Evolutionary conservation across 192 early-diverging fungal species (phyloP), one percentile per base, ranked within the genome.

Genomic region (Podila minutissima): DNA sequence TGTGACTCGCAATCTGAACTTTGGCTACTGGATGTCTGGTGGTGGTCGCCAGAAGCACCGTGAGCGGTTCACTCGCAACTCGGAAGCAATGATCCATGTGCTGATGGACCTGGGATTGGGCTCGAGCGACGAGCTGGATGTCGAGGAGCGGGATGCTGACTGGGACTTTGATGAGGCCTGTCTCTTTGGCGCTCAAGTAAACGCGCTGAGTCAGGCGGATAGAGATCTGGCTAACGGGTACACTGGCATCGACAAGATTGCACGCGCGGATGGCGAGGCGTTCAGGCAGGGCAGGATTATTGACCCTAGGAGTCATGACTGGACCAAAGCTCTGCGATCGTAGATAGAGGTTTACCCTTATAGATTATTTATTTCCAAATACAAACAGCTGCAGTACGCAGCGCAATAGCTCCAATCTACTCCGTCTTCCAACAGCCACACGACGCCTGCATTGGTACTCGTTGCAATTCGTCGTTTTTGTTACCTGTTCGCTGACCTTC

Each of bases 21-120:
- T 88, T 55, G 71, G 66, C 1, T 81, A 81, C 71, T 81, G 77
- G 77, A 81, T 81, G 77, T 29, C 66, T 28, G 77, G 77, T 17
- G 77, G 77, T 13, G 77, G 77, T 35, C 66, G 66, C 24, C 77
- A 81, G 59, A 51, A 61, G 46, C 59, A 70, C 37, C 68, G 68
- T 31, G 76, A 79, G 66, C 55, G 75, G 10, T 53, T 46, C 28
- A 77, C 75, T 0, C 53, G 29, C 22, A 48, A 71, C 32, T 22
- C 38, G 0, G 75, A 71, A 49, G 31, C 8, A 1, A 57, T 77
- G 64, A 59, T 49, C n/a, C 31, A 71, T 50, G 59, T 77, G 29
- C 20, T 77, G 64, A 60, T 17, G 5, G 75, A 71, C 8, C 15
- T 71, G 29, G 69, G 69, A 60, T 24, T 77, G 58, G 22, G 20